These are phyloP conservation scores for Penicillium pancosmium DNA, from an alignment of 495 filamentous ascomycete species.

Conservation along the genomic window DNA sequence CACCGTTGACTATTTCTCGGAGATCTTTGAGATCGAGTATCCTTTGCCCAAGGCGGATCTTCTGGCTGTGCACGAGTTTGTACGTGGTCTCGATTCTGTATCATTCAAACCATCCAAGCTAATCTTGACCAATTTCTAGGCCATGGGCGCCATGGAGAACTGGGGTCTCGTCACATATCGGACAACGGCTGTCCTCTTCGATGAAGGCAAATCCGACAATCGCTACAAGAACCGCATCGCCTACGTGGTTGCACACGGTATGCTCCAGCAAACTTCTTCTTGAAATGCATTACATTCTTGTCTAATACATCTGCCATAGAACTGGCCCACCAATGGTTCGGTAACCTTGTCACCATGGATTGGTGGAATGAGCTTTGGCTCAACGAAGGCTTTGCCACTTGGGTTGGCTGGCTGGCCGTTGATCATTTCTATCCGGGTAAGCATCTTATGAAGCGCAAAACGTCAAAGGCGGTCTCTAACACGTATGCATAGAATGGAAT, in stretches of 20 bases:
- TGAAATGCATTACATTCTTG: background rate
- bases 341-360: constrained; percentile 81
- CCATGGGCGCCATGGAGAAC: constrained; percentile 76
- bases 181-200: constrained; percentile 89
- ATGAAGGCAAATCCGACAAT: constrained; percentile 86
- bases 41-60: constrained; percentile 95
- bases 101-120: too few species aligned
- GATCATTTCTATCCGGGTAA: constrained; percentile 84
- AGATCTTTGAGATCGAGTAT: constrained; percentile 91
- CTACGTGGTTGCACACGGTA: constrained; percentile 84
- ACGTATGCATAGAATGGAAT: constrained; percentile 69
- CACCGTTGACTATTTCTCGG: constrained; percentile 93
- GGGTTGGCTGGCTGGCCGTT: constrained; percentile 94
- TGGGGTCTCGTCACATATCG: constrained; percentile 98
- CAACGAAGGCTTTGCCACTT: constrained; percentile 96
- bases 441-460: constrained; percentile 9
- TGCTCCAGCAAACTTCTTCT: constrained; percentile 5
- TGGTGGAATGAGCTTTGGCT: constrained; percentile 97
- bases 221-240: constrained; percentile 88
- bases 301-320: constrained; percentile 49
- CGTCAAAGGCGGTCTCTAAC: constrained; percentile 10
- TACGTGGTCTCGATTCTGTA: constrained; percentile 38
- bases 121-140: constrained; percentile 44
- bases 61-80: constrained; percentile 95
- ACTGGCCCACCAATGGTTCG: constrained; percentile 98